These are phyloP conservation scores for Creolimax fragrantissima DNA, from an alignment of 78 protist genomes.

Conservation along the genomic window DNA sequence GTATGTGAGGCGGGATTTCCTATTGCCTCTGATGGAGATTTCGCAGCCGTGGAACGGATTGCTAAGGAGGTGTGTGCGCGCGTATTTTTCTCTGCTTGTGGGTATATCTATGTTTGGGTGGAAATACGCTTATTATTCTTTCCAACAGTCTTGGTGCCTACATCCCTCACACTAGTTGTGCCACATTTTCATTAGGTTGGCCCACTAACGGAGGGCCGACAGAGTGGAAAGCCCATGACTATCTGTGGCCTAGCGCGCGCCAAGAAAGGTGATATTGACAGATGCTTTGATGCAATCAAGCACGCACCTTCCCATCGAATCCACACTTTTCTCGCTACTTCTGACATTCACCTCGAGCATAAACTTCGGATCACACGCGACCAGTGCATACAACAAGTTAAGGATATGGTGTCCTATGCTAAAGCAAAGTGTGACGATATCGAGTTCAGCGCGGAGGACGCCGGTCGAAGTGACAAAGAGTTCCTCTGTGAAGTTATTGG, in stretches of 20 bases:
- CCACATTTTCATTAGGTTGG: too few species aligned
- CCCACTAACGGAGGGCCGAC: constrained; percentile 24
- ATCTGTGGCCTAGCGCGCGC: constrained; percentile 62
- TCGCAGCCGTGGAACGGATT: constrained; percentile 32
- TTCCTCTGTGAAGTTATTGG: constrained; percentile 15
- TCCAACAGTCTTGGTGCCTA: too few species aligned
- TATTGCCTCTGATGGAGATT: constrained; percentile 61
- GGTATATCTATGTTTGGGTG: background rate
- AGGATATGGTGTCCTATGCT: constrained; percentile 31
- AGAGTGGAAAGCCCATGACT: constrained; percentile 40
- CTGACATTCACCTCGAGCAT: constrained; percentile 59
- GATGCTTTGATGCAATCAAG: constrained; percentile 43
- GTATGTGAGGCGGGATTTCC: constrained; percentile 70
- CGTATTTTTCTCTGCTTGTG: background rate
- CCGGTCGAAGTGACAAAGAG: constrained; percentile 50
- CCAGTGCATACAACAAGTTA: constrained; percentile 22
- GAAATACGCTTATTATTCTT: too few species aligned
- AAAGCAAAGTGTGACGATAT: constrained; percentile 30
- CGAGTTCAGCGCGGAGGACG: constrained; percentile 65
- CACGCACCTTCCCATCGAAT: constrained; percentile 56
- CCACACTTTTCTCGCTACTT: constrained; percentile 64
- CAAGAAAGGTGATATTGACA: constrained; percentile 33
- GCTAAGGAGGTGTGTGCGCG: background rate
- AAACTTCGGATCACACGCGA: constrained; percentile 42
- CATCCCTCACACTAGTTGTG: too few species aligned